A percentile compares a stretch with the other conserved stretches of the same genome.
Evolutionary conservation across 2,329 filamentous ascomycete genomes (phyloP).

Genomic region (Beauveria australis): DNA sequence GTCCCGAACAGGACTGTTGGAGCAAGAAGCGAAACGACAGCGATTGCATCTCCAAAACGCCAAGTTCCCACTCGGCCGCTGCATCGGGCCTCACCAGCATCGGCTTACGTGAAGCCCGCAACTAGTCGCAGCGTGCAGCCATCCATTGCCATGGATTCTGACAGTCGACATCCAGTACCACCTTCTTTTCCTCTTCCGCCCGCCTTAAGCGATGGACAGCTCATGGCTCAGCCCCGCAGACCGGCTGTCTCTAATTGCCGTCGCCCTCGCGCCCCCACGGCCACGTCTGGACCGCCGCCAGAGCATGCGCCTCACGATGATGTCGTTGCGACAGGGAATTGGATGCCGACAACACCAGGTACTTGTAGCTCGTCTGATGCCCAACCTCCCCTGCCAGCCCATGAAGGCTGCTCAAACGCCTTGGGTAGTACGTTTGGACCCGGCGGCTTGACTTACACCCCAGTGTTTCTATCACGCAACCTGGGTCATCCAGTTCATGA

Average conservation of each 20-base stretch:
- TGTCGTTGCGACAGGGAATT: neutral
- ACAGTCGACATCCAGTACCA: neutral
- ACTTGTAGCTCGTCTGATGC: slow-evolving; percentile 9
- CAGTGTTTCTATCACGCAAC: slow-evolving; percentile 1
- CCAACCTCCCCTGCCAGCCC: slow-evolving; percentile 5
- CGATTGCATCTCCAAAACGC: neutral
- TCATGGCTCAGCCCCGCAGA: neutral
- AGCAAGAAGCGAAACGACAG: neutral
- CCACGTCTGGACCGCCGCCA: slow-evolving; percentile 1
- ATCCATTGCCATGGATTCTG: slow-evolving; percentile 4
- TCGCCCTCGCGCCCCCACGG: slow-evolving; percentile 1
- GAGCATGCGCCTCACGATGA: slow-evolving; percentile 1
- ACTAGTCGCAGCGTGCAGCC: slow-evolving; percentile 8
- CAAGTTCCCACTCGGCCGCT: slow-evolving; percentile 7
- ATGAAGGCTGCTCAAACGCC: neutral
- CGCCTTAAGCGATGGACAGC: neutral
- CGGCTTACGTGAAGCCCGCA: neutral
- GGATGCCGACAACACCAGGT: neutral
- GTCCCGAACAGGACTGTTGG: neutral
- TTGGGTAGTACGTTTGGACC: neutral
- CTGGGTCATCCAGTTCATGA: neutral
- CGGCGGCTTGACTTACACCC: slow-evolving; percentile 7
- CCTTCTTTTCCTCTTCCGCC: neutral
- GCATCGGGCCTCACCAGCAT: slow-evolving; percentile 8
- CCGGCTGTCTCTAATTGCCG: neutral